These are phyloP conservation scores for Dimocarpus longan DNA, from an alignment of 345 rosid species.

Conservation along the genomic window DNA sequence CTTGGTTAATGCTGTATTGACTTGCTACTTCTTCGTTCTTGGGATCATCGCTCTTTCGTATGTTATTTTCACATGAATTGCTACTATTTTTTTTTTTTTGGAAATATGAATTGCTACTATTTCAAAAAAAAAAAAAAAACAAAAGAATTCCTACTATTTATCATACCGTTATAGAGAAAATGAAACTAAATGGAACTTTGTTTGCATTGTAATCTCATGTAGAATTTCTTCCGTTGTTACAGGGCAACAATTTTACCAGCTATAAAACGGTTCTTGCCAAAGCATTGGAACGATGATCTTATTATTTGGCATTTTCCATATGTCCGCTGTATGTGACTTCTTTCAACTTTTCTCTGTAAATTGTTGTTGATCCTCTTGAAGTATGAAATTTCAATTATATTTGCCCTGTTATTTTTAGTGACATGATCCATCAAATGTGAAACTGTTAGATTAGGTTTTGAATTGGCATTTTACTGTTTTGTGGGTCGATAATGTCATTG, in stretches of 20 bases:
- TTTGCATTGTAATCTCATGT: slow-evolving; percentile 21
- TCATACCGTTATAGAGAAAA: neutral
- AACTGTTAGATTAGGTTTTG: neutral
- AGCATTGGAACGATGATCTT: slow-evolving; percentile 76
- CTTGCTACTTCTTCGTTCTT: slow-evolving; percentile 91
- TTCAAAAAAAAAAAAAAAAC: no score
- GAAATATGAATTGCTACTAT: no score
- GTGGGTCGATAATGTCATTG: neutral
- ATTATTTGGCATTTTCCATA: slow-evolving; percentile 80
- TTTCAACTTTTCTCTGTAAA: neutral
- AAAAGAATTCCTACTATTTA: no score
- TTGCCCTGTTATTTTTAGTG: neutral
- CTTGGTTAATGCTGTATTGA: slow-evolving; percentile 92
- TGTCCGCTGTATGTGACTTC: slow-evolving; percentile 65
- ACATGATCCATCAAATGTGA: neutral
- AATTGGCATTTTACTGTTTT: neutral
- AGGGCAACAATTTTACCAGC: slow-evolving; percentile 95
- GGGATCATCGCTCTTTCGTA: slow-evolving; percentile 97
- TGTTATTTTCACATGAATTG: slow-evolving; percentile 39
- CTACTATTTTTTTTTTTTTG: no score
- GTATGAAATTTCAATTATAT: neutral
- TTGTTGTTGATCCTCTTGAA: neutral
- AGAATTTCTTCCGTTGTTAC: slow-evolving; percentile 29
- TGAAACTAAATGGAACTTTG: neutral
- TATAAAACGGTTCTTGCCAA: slow-evolving; percentile 70